Evolutionary conservation across 2,329 filamentous ascomycete genomes (phyloP), one percentile per base, ranked within the genome.

Genomic region (Talaromyces sp.): DNA sequence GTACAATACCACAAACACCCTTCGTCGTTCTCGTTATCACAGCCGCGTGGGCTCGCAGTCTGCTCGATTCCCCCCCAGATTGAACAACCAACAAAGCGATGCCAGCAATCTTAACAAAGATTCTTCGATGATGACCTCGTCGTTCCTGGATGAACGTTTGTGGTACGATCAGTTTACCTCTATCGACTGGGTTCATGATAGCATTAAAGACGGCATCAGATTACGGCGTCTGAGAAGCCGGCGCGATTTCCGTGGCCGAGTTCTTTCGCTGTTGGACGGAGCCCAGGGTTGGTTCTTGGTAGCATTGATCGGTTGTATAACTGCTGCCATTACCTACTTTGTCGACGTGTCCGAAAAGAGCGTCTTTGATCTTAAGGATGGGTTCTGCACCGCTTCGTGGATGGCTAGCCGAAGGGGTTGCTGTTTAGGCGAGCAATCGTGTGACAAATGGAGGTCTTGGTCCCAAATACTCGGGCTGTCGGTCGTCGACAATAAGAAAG

Each of bases 151-250:
- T 70, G 92, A 98, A 67, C 87, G 95, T 62, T 89, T 96, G 10
- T 98, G 95, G 95, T 98, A 98, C 77, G 95, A 99, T 79, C 95
- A 99, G 76, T 96, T 96, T 70, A 96, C 92, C 6, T 96, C 91
- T 7, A 97, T 91, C 59, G 93, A 99, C 74, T 99, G 95, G 95
- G 93, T 99, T 0, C 93, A 96, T 72, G 95, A 99, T 75, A 93
- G 89, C 73, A 97, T 99, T 67, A 91, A 92, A 69, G 95, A 98
- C 76, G 91, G 93, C 10, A 91, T 92, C 68, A 89, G 95, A 27
- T 86, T 96, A 55, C 95, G 96, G 73, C 87, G 87, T 58, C 82
- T 99, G 43, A 86, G 91, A 55, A 87, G 84, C 68, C 84, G 92
- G 55, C 96, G 89, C 73, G 95, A 93, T 76, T 83, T 96, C 63